Evolutionary conservation across 2,329 filamentous ascomycete species (phyloP), one percentile per base, ranked within the genome.

Genomic region (Aureobasidium sp.): DNA sequence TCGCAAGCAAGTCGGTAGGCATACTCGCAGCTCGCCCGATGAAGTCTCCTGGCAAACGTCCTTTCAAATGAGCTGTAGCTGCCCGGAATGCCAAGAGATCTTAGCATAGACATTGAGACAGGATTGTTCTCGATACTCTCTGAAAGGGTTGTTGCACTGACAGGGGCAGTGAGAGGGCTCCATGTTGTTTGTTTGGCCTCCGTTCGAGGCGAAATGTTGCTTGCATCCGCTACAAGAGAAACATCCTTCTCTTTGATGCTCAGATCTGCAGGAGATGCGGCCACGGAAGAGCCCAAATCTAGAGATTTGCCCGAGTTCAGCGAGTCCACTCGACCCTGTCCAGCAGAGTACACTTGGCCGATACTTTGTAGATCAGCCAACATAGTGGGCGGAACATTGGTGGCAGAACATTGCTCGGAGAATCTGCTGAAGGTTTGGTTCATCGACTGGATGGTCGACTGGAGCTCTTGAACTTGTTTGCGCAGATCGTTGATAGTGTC

Each of bases 401-500:
- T 20, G 17, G 51, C 51, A 36, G 47, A 27, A n/a, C 44, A 60
- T 52, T 36, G 82, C 65, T 89, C 83, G 65, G 88, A 84, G 27
- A 93, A 82, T 36, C 78, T 79, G 66, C 85, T 77, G 67, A 95
- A 91, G 0, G 85, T 82, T 57, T 81, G 84, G 74, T 84, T 87
- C 86, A 95, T 90, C 67, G 88, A 83, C 62, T 88, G 82, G 64
- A 92, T 87, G 25, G 82, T 84, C 15, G 81, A 79, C 63, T 87
- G 83, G n/a, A 95, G 81, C 27, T 84, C 81, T 60, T 85, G 78
- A 29, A 93, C 89, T 64, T 87, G 82, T 60, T 84, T 81, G 70
- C 91, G 87, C 12, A 96, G 79, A 0, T 84, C 84, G 31, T 84
- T 82, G 62, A 96, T 93, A 5, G 89, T 88, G 25, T 83, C 87